These are phyloP conservation scores for Pueraria montana DNA, from an alignment of 306 rosid species.

Conservation along the genomic window DNA sequence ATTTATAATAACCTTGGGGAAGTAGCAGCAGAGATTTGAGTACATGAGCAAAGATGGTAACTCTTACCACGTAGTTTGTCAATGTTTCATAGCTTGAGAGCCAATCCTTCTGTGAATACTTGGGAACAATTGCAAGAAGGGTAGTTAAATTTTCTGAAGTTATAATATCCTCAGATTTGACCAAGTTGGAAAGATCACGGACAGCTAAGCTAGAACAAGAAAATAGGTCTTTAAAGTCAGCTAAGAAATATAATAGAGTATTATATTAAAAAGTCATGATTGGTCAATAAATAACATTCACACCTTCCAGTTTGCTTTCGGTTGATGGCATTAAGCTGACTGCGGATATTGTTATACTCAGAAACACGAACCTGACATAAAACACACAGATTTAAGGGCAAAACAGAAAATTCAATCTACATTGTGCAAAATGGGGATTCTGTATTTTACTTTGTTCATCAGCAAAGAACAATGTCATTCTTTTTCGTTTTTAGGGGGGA, in stretches of 20 bases:
- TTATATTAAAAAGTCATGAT: background rate
- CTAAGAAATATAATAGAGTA: background rate
- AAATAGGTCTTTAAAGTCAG: slow-evolving; percentile 27
- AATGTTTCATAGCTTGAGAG: slow-evolving; percentile 83
- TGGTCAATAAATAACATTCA: background rate
- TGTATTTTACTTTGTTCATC: background rate
- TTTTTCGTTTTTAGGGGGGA: background rate
- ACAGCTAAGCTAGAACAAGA: slow-evolving; percentile 71
- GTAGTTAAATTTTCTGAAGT: slow-evolving; percentile 45
- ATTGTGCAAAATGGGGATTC: background rate
- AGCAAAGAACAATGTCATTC: background rate
- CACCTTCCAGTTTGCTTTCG: slow-evolving; percentile 93
- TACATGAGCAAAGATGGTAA: slow-evolving; percentile 32
- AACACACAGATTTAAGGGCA: slow-evolving; percentile 12
- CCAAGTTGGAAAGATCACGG: slow-evolving; percentile 83
- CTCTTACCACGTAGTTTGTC: slow-evolving; percentile 85
- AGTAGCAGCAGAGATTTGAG: slow-evolving; percentile 29
- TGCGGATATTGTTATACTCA: slow-evolving; percentile 79
- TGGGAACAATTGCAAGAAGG: slow-evolving; percentile 54
- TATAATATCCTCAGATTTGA: slow-evolving; percentile 78
- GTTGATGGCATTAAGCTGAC: slow-evolving; percentile 86
- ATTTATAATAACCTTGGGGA: slow-evolving; percentile 19
- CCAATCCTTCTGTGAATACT: slow-evolving; percentile 93
- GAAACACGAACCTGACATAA: slow-evolving; percentile 74
- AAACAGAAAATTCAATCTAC: background rate